Percentiles rank a stretch among this genome's conserved stretches.
phyloP scores from a whole-genome alignment of 1,284 basidiomycete genomes.

The Cryptococcus wingfieldii region DNA sequence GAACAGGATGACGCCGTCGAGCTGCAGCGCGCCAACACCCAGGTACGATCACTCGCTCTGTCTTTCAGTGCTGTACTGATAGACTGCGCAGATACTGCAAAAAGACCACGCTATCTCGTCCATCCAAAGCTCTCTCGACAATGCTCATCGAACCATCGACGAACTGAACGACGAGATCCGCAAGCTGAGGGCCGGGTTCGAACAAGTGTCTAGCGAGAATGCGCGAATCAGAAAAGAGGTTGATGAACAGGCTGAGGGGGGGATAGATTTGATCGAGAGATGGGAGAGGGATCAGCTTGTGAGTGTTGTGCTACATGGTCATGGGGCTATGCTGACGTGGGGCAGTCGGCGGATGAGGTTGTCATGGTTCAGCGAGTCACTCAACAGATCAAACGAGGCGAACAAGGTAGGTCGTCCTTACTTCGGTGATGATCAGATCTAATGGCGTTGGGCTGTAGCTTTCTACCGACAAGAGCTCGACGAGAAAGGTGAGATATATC shows the following conservation, averaged over 20 bases:
- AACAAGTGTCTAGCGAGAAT: background rate
- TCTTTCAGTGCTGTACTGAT: too few species aligned
- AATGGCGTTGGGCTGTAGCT: background rate
- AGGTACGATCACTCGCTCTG: background rate
- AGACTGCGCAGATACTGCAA: background rate
- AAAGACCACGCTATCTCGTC: background rate
- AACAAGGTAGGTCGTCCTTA: background rate
- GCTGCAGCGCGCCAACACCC: background rate
- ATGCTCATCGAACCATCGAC: background rate
- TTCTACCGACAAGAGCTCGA: constrained; percentile 2
- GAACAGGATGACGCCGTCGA: background rate
- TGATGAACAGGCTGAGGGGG: background rate
- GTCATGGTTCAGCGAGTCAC: constrained; percentile 1
- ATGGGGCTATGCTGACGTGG: background rate
- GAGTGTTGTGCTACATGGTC: background rate
- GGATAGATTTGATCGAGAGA: background rate
- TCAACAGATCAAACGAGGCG: background rate
- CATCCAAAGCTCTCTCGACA: background rate
- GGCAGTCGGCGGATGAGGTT: background rate
- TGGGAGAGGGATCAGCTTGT: constrained; percentile 2
- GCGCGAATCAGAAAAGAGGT: background rate
- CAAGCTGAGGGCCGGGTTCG: background rate
- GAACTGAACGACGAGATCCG: background rate
- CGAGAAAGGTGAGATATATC: background rate
- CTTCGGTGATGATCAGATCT: background rate